Evolutionary conservation across 768 basidiomycete genomes (phyloP).

Genomic region (Paxillus involutus): DNA sequence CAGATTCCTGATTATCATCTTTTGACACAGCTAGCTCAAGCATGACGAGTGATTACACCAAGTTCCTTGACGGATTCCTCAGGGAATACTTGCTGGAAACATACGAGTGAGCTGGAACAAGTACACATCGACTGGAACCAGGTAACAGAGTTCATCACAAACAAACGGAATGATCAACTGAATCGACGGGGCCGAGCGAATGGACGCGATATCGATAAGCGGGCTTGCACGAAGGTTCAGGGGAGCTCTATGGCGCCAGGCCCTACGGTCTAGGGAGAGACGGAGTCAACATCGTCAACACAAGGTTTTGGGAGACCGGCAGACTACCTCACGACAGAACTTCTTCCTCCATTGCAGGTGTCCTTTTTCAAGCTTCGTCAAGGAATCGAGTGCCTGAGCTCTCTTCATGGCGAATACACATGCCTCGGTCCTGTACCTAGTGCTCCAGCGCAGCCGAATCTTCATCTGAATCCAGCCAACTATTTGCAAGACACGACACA

Average conservation of each 20-base stretch:
- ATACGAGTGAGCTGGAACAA: neutral
- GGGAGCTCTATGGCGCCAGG: constrained; percentile 12
- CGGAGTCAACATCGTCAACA: neutral
- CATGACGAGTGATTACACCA: neutral
- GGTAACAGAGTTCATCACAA: neutral
- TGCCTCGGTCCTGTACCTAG: constrained; percentile 50
- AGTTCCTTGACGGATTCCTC: neutral
- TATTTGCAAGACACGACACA: neutral
- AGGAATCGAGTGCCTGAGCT: constrained; percentile 29
- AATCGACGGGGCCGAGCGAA: neutral
- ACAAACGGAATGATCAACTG: neutral
- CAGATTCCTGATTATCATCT: constrained; percentile 8
- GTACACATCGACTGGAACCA: neutral
- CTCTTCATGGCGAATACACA: constrained; percentile 51
- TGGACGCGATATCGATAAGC: neutral
- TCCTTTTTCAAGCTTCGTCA: constrained; percentile 37
- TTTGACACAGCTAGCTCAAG: constrained; percentile 5
- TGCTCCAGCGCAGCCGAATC: constrained; percentile 43
- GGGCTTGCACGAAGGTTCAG: neutral
- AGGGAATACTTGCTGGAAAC: neutral
- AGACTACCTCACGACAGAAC: constrained; percentile 50
- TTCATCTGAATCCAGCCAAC: constrained; percentile 31
- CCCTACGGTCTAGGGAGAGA: constrained; percentile 16
- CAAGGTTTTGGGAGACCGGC: neutral
- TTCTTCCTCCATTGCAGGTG: constrained; percentile 55